Percentiles rank a stretch among this genome's conserved stretches.
These are phyloP conservation scores for Auxenochlorella protothecoides DNA, from an alignment of 139 green algal genomes.

Conservation along the genomic window DNA sequence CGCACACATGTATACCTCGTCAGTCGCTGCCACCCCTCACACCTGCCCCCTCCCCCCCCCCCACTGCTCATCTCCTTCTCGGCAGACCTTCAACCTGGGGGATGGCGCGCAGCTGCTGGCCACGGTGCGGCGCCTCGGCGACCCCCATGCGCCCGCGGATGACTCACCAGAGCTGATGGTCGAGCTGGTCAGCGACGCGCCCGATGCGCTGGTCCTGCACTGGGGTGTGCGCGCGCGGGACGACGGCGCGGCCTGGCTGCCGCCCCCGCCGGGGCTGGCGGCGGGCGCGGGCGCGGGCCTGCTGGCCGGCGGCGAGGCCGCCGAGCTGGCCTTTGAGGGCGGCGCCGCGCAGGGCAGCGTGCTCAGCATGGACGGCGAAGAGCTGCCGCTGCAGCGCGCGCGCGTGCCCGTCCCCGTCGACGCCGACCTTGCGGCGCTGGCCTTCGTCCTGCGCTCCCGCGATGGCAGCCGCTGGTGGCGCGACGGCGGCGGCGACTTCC, in stretches of 20 bases:
- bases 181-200: no score
- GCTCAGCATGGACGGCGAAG: slow-evolving; percentile 19
- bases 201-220: slow-evolving; percentile 51
- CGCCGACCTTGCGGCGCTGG: slow-evolving; percentile 31
- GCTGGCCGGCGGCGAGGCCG: slow-evolving; percentile 22
- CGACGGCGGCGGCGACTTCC: slow-evolving; percentile 72
- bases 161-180: no score
- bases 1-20: no score
- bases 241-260: slow-evolving; percentile 23
- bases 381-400: slow-evolving; percentile 64
- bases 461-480: slow-evolving; percentile 76
- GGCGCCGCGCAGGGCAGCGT: slow-evolving; percentile 4
- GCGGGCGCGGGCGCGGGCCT: slow-evolving; percentile 6
- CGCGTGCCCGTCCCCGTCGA: slow-evolving; percentile 42
- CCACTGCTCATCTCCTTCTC: neutral
- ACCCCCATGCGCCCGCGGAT: no score
- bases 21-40: no score
- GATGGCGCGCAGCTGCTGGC: slow-evolving; percentile 63
- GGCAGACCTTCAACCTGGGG: slow-evolving; percentile 44
- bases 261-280: slow-evolving; percentile 12
- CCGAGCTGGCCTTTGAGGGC: slow-evolving; percentile 47
- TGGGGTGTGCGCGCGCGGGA: slow-evolving; percentile 59
- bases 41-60: no score
- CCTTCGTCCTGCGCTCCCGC: slow-evolving; percentile 60
- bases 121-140: slow-evolving; percentile 33